A percentile compares a stretch with the other conserved stretches of the same genome.
phyloP scores from a whole-genome alignment of 352 stramenopile species.

The Plasmopara halstedii region DNA sequence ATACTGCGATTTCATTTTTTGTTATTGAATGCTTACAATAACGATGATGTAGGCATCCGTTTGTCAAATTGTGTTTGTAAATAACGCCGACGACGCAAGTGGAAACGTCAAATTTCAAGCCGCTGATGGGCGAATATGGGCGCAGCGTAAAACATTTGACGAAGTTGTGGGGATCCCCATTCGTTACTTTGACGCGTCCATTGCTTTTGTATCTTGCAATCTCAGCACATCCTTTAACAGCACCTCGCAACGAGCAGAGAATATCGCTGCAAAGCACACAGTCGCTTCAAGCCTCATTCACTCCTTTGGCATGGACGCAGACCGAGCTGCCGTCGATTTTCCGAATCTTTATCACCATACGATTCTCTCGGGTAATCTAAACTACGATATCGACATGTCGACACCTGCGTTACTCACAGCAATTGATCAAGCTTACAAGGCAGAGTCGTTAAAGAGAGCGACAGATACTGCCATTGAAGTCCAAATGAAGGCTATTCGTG shows the following conservation, averaged over 20 bases:
- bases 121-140: constrained; percentile 59
- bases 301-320: constrained; percentile 75
- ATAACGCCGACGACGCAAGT: constrained; percentile 72
- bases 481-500: constrained; percentile 41
- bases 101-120: constrained; percentile 74
- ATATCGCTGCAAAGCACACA: constrained; percentile 42
- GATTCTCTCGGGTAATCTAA: constrained; percentile 72
- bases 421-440: constrained; percentile 74
- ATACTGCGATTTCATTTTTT: neutral
- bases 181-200: constrained; percentile 75
- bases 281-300: constrained; percentile 58
- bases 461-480: constrained; percentile 55
- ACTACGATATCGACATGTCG: constrained; percentile 64
- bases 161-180: constrained; percentile 75
- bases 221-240: constrained; percentile 37
- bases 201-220: constrained; percentile 80
- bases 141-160: constrained; percentile 66
- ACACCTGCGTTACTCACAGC: constrained; percentile 20
- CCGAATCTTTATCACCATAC: constrained; percentile 82
- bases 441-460: constrained; percentile 45
- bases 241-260: constrained; percentile 19
- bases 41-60: constrained; percentile 41
- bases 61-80: constrained; percentile 83
- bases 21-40: constrained; percentile 1
- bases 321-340: constrained; percentile 68